phyloP scores from a whole-genome alignment of 2,329 filamentous ascomycete species.

The Blastomyces gilchristii region DNA sequence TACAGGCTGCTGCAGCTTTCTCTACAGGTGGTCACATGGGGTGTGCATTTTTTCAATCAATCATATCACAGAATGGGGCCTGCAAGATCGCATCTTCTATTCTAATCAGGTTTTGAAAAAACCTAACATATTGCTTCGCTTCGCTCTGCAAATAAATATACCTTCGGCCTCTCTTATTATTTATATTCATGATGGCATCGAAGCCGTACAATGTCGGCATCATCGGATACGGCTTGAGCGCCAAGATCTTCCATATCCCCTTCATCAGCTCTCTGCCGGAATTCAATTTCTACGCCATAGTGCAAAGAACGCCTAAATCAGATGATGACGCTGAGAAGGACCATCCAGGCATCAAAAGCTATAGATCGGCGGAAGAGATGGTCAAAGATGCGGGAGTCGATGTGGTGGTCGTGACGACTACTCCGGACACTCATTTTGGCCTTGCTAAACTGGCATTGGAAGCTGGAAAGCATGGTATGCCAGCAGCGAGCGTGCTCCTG shows the following conservation, averaged over 20 bases:
- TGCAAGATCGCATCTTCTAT: no score
- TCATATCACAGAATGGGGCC: no score
- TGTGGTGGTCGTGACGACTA: constrained; percentile 60
- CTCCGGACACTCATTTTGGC: constrained; percentile 59
- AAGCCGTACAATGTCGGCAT: constrained; percentile 48
- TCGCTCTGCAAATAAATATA: no score
- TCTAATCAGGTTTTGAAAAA: no score
- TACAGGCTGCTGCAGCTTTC: no score
- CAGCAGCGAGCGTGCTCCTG: not conserved
- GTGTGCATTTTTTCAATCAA: no score
- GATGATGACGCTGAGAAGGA: constrained; percentile 59
- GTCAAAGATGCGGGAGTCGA: constrained; percentile 57
- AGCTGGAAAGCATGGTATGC: constrained; percentile 54
- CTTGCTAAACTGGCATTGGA: constrained; percentile 56
- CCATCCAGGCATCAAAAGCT: constrained; percentile 55
- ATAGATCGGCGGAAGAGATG: constrained; percentile 51
- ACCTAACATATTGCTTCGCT: no score
- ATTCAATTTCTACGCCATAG: constrained; percentile 61
- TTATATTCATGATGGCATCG: constrained; percentile 26
- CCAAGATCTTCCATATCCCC: constrained; percentile 77
- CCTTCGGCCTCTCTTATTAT: not conserved
- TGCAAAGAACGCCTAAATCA: constrained; percentile 59
- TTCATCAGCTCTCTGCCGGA: constrained; percentile 56
- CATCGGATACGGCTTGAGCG: constrained; percentile 53
- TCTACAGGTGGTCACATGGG: no score